Percentiles rank a stretch among this genome's conserved stretches.
Evolutionary conservation across 73 alveolate species (phyloP).

Genomic region (Paramecium pentaurelia): DNA sequence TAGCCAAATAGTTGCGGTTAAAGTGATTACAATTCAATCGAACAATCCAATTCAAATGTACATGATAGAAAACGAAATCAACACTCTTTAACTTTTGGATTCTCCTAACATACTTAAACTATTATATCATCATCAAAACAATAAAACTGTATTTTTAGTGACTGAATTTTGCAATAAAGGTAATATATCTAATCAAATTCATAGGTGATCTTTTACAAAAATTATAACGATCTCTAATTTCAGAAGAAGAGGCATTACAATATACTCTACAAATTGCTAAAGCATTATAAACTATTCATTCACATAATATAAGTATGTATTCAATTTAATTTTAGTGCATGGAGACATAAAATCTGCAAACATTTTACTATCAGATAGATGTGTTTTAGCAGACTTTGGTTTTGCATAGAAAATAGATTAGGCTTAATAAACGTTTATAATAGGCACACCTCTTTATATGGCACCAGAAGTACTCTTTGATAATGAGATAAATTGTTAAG

Average conservation of each 20-base stretch:
- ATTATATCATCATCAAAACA: not conserved
- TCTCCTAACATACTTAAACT: not conserved
- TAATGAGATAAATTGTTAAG: not conserved
- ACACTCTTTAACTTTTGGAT: not conserved
- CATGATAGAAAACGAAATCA: slow-evolving; percentile 31
- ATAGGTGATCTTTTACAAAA: slow-evolving; percentile 4
- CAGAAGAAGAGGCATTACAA: slow-evolving; percentile 16
- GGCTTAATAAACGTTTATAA: not conserved
- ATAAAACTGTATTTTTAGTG: not conserved
- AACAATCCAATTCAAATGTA: not conserved
- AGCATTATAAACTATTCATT: not conserved
- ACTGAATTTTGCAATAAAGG: slow-evolving; percentile 35
- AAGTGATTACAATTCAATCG: not conserved
- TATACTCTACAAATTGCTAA: not conserved
- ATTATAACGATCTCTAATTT: not conserved
- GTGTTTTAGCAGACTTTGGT: slow-evolving; percentile 36
- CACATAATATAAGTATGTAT: not conserved
- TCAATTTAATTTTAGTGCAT: not conserved
- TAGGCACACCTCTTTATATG: slow-evolving; percentile 38
- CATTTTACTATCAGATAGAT: not conserved
- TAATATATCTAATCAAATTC: not conserved
- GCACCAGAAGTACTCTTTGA: slow-evolving; percentile 38
- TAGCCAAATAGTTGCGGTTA: not conserved
- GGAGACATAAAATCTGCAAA: slow-evolving; percentile 45
- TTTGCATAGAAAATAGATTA: not conserved